Base-by-base conservation (phyloP, 257 asterid genomes). In the Prunella vulgaris region DNA sequence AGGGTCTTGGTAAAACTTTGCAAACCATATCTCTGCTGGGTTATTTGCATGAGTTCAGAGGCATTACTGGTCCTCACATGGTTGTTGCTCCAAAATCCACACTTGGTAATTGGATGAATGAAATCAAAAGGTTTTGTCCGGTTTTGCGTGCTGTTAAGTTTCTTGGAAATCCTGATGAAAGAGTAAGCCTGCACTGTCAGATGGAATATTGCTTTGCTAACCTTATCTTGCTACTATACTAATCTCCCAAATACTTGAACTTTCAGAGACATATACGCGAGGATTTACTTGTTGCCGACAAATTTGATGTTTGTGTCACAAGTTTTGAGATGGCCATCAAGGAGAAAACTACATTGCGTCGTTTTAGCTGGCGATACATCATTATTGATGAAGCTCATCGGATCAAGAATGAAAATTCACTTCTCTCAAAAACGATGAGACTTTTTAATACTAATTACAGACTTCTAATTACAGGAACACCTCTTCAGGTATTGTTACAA, bases 101-200 rank as follows among this genome's bases (percentile, higher is more conserved):
- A 12, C 99, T 94, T 35, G 99, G 99, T 32, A 92, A 94, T 76
- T 94, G 99, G 99, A 94, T 94, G 99, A 94, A 94, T 71, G 99
- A 94, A 84, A 91, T 94, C 73, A 91, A 84, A 71, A 90, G 97
- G 61, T 94, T 94, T 79, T 94, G 99, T 71, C 98, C 99, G 17
- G 52, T 83, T 67, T 42, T 94, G 64, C 97, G 99, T 52, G 95
- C 99, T 79, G 87, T 91, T 14, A 94, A 94, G 76, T 92, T 94
- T 77, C 98, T 94, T 58, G 98, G 99, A 73, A 91, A 87, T 82
- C 99, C 97, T 7, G 99, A 94, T 21, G 99, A 94, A 85, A 92
- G 99, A 74, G 99, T 91, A 88, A 81, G 96, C 73, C 67, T 75
- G 46, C 65, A 10, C 14, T 61, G 42, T 51, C 27, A 48, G 7